These are phyloP conservation scores for Penicillium odoratum DNA, from an alignment of 495 filamentous ascomycete species.

Conservation along the genomic window DNA sequence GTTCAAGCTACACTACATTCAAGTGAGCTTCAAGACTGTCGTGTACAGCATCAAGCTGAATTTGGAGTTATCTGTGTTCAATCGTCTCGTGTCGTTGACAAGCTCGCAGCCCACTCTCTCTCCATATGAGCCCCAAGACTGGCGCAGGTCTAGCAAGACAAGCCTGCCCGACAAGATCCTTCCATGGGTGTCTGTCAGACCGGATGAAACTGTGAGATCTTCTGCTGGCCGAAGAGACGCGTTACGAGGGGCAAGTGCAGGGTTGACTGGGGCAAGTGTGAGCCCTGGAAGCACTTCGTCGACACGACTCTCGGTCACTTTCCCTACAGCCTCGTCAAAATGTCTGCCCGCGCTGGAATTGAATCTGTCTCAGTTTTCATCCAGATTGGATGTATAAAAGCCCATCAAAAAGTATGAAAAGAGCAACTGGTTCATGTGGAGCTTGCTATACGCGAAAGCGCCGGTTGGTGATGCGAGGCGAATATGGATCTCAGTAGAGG, in stretches of 20 bases:
- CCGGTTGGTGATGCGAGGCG: no score
- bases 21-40: conserved; percentile 1
- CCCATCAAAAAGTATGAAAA: not conserved
- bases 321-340: not conserved
- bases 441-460: not conserved
- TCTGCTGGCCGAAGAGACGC: not conserved
- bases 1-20: conserved; percentile 1
- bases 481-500: not conserved
- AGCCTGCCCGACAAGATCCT: not conserved
- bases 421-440: not conserved
- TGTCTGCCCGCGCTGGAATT: not conserved
- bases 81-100: not conserved
- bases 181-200: not conserved
- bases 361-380: not conserved
- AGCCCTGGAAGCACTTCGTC: not conserved
- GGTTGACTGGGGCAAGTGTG: not conserved
- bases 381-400: not conserved
- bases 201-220: not conserved
- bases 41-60: conserved; percentile 3
- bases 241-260: not conserved
- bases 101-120: not conserved
- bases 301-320: not conserved
- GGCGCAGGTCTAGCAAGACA: not conserved
- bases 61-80: not conserved
- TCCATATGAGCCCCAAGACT: not conserved